phyloP scores from a whole-genome alignment of 202 grass and related monocot species.

The Setaria viridis region DNA sequence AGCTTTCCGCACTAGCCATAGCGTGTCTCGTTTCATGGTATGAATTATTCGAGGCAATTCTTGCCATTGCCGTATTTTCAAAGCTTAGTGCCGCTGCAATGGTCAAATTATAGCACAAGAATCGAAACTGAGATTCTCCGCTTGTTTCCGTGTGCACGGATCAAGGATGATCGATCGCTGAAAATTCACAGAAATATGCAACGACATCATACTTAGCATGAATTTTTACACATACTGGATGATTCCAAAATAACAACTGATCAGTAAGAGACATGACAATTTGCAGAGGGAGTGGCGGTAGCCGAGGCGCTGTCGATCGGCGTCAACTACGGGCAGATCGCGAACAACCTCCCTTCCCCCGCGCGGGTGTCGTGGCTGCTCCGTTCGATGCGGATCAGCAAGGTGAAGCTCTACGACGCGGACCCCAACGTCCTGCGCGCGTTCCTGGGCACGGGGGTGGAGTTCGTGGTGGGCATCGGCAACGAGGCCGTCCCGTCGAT shows the following conservation, averaged over 20 bases:
- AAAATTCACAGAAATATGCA: slow-evolving; percentile 1
- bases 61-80: background rate
- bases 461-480: slow-evolving; percentile 87
- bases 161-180: background rate
- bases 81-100: background rate
- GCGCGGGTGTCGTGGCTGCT: slow-evolving; percentile 65
- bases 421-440: slow-evolving; percentile 83
- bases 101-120: background rate
- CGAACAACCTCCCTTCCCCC: slow-evolving; percentile 79
- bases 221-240: background rate
- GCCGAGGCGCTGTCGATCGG: slow-evolving; percentile 62
- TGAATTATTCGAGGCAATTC: background rate
- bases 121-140: background rate
- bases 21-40: background rate
- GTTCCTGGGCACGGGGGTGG: slow-evolving; percentile 79
- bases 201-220: background rate
- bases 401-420: slow-evolving; percentile 91
- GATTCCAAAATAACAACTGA: background rate
- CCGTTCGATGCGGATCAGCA: slow-evolving; percentile 74
- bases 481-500: slow-evolving; percentile 81
- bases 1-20: background rate
- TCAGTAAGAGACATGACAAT: background rate
- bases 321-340: slow-evolving; percentile 97
- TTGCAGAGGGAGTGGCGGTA: slow-evolving; percentile 47
- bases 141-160: too few species aligned